These are phyloP conservation scores for Candida anglica DNA, from an alignment of 805 yeast genomes.

Conservation along the genomic window DNA sequence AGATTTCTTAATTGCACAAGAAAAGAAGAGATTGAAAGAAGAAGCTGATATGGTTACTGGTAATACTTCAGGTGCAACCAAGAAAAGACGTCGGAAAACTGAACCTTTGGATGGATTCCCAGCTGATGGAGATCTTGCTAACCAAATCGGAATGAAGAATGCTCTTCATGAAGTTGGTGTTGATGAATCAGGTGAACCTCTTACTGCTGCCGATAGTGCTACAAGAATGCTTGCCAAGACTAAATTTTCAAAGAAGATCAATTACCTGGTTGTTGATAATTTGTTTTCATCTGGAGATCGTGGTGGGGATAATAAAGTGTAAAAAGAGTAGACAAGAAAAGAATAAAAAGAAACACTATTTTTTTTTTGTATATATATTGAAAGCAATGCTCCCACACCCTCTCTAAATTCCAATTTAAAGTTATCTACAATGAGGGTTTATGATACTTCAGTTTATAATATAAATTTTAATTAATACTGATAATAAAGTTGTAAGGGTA, in stretches of 20 bases:
- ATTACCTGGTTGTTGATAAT: slow-evolving; percentile 74
- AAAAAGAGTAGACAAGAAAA: no score
- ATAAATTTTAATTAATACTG: no score
- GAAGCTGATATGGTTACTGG: slow-evolving; percentile 90
- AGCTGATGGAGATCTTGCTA: slow-evolving; percentile 17
- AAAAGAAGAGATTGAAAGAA: slow-evolving; percentile 71
- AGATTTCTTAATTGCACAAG: slow-evolving; percentile 82
- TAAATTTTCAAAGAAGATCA: slow-evolving; percentile 82
- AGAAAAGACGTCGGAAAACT: slow-evolving; percentile 39
- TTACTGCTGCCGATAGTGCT: slow-evolving; percentile 76
- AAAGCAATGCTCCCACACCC: no score
- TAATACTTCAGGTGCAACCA: slow-evolving; percentile 40
- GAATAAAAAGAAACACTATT: no score
- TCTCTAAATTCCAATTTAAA: no score
- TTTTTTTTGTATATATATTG: no score
- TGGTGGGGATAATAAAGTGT: no score
- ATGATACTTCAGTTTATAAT: no score
- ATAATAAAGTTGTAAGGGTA: no score
- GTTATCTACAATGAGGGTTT: no score
- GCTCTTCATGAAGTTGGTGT: slow-evolving; percentile 38
- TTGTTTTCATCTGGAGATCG: no score
- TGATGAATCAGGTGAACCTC: slow-evolving; percentile 33
- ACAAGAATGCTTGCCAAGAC: slow-evolving; percentile 72
- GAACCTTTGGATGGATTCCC: slow-evolving; percentile 17
- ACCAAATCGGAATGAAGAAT: slow-evolving; percentile 23